Evolutionary conservation across 305 asterid species (phyloP).

Genomic region (Rubia peregrina): DNA sequence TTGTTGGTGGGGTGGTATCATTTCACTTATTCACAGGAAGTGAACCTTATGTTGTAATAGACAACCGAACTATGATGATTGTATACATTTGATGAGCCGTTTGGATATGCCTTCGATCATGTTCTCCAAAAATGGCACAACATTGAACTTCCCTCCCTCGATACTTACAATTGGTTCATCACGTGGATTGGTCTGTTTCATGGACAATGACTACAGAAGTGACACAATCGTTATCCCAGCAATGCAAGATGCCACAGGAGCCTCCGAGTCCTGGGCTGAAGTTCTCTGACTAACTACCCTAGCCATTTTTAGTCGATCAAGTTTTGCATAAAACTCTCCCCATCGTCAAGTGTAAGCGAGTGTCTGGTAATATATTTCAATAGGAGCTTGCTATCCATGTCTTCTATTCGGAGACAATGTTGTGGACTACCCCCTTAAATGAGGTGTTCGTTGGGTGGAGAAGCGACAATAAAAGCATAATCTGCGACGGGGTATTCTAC

Average conservation of each 20-base stretch:
- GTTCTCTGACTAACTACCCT: constrained; percentile 67
- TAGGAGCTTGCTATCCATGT: constrained; percentile 80
- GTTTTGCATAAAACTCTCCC: constrained; percentile 33
- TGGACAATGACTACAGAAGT: constrained; percentile 75
- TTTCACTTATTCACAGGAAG: too few relatives aligned
- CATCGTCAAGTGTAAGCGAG: constrained; percentile 69
- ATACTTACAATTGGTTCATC: constrained; percentile 73
- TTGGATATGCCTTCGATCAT: constrained; percentile 75
- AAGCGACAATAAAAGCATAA: constrained; percentile 83
- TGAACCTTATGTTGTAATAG: too few relatives aligned
- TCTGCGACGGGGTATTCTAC: constrained; percentile 63
- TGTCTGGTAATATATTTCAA: constrained; percentile 61
- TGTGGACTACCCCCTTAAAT: constrained; percentile 45
- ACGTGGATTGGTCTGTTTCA: constrained; percentile 70
- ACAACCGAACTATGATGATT: too few relatives aligned
- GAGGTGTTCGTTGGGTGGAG: constrained; percentile 82
- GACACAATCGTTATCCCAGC: constrained; percentile 28
- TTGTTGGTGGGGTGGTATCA: too few relatives aligned
- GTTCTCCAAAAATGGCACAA: constrained; percentile 66
- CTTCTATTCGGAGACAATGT: constrained; percentile 45
- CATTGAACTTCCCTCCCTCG: constrained; percentile 69
- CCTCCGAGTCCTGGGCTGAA: constrained; percentile 66
- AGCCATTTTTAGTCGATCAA: constrained; percentile 47
- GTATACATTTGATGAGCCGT: constrained; percentile 40
- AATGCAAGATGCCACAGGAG: constrained; percentile 33